Conservation (phyloP, 345 rosid species). For the Stellera chamaejasme region DNA sequence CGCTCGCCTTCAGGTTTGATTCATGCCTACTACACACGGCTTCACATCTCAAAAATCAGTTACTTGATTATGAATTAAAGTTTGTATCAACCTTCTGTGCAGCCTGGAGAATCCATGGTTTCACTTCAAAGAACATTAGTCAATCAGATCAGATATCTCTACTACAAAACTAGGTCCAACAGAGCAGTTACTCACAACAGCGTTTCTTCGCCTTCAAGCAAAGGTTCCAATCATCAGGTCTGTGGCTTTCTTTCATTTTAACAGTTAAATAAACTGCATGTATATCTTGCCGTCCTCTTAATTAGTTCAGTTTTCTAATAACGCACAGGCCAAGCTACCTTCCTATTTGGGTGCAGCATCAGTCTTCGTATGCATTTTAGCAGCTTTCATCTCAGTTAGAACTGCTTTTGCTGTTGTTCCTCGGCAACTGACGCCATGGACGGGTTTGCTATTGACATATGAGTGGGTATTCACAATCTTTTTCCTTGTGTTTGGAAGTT, state of each 20-base stretch:
- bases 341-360: conserved; percentile 53
- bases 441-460: conserved; percentile 61
- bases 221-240: conserved; percentile 43
- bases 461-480: conserved; percentile 75
- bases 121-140: conserved; percentile 42
- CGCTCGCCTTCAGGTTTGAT: conserved; percentile 39
- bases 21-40: too few relatives aligned
- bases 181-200: conserved; percentile 46
- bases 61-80: neutral
- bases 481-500: conserved; percentile 53
- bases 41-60: neutral
- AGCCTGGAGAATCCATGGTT: conserved; percentile 38
- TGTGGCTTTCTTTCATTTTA: conserved; percentile 10
- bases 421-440: conserved; percentile 81
- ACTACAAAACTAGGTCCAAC: conserved; percentile 41
- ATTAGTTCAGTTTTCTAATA: conserved; percentile 31
- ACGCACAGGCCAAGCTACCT: conserved; percentile 46
- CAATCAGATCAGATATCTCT: conserved; percentile 50
- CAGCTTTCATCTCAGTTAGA: conserved; percentile 40
- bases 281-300: neutral
- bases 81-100: conserved; percentile 12
- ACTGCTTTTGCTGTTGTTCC: conserved; percentile 57
- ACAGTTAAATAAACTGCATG: neutral
- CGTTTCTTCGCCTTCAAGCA: conserved; percentile 43
- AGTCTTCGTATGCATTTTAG: conserved; percentile 36